Evolutionary conservation across 495 filamentous ascomycete genomes (phyloP), one percentile per base, ranked within the genome.

Genomic region (Apodospora peruviana): DNA sequence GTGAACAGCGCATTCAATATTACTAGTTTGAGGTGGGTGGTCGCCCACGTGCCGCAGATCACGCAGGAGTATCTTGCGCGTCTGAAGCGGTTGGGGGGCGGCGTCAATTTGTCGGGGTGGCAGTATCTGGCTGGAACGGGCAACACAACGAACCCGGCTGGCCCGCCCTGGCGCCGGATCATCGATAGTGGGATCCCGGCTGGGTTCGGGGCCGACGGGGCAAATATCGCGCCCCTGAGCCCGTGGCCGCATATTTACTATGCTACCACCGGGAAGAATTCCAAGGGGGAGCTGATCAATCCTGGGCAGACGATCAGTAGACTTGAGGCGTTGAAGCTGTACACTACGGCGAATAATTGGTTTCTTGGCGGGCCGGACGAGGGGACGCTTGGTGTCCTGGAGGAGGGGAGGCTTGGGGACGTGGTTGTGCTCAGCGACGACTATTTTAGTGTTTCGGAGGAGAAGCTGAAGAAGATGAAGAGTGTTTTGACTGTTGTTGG

Each of bases 241-340:
- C 61, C 61, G 14, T 61, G 58, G 58, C 36, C 53, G 11, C 61
- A 64, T 29, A 45, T 48, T 10, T 64, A 64, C 40, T 64, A 61
- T 18, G 61, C 61, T n/a, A 52, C 49, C 3, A 64, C 61, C 18
- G 61, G 61, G 9, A 45, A 45, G 34, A 64, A 64, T 40, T 58
- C 61, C 4, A 25, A 48, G 0, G 61, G 61, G 0, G 48, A 61
- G 34, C 18, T 52, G 32, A 57, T 64, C 38, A 64, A 64, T 22
- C 22, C 45, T 2, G 58, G 55, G 2, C 58, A 64, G 45, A 27
- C 25, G 27, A 44, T 55, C 4, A 59, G 34, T 2, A 41, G 61
- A 8, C 44, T 50, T 16, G 58, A 64, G 45, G 40, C 50, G 25
- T 36, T 64, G 43, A 16, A 41, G 18, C 20, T 58, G 16, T 64